Conservation (phyloP, 805 yeast species). For the Ogataea pilisensis region DNA sequence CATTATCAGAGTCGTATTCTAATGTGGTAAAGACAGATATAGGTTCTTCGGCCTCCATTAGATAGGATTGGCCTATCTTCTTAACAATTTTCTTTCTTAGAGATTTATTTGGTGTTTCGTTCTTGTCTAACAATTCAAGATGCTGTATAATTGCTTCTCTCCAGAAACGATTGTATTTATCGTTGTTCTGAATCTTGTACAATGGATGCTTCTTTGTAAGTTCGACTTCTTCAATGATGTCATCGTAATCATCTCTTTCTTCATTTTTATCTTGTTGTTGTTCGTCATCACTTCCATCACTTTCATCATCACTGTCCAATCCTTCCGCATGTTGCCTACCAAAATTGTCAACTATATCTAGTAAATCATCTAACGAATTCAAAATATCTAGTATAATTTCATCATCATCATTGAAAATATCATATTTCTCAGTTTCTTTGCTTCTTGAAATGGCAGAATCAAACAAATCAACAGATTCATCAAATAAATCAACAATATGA, state of each 20-base stretch:
- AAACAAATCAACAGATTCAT: conserved; percentile 44
- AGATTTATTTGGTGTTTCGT: conserved; percentile 8
- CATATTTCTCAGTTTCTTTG: conserved; percentile 16
- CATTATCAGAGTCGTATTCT: conserved; percentile 52
- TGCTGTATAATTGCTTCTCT: conserved; percentile 38
- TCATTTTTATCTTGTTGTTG: too few species aligned
- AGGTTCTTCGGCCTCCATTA: conserved; percentile 64
- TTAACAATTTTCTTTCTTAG: conserved; percentile 34
- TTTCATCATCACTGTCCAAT: conserved; percentile 54
- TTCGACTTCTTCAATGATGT: conserved; percentile 32
- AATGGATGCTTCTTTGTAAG: conserved; percentile 55
- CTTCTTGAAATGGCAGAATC: conserved; percentile 37
- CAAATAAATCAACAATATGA: conserved; percentile 38
- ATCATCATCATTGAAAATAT: conserved; percentile 23
- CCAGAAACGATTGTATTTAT: conserved; percentile 52
- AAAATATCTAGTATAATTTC: conserved; percentile 42
- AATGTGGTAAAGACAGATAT: conserved; percentile 50
- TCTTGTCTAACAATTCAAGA: conserved; percentile 30
- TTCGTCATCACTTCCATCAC: conserved; percentile 32
- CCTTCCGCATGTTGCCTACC: conserved; percentile 59
- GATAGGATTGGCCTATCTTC: conserved; percentile 56
- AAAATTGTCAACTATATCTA: conserved; percentile 64
- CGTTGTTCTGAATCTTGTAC: conserved; percentile 34
- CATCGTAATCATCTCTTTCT: conserved; percentile 20
- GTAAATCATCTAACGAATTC: conserved; percentile 58